Base-by-base conservation (phyloP, 1,284 basidiomycete genomes). In the Kwoniella shivajii region DNA sequence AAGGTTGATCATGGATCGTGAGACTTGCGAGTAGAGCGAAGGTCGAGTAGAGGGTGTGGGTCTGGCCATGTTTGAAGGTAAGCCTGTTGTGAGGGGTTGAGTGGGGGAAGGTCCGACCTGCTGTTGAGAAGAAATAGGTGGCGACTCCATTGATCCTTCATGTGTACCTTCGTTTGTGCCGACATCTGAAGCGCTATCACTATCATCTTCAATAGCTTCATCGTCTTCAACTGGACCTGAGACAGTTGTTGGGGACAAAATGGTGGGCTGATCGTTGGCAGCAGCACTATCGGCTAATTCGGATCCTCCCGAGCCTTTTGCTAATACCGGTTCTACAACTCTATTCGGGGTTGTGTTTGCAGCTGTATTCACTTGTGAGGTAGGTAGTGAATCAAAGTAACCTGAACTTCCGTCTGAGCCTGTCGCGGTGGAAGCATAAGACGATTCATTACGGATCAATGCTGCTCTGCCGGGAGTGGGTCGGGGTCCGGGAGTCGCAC, bases 1-100 rank as follows among this genome's bases (percentile, higher is more conserved):
- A 20, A 85, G 73, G 65, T 85, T 80, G 60, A 83, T 70, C 81
- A 84, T 82, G 47, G 82, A 83, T 47, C 76, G 82, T 29, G 89
- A 90, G 0, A 82, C 81, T 29, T 84, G 86, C 48, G 83, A 81
- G 68, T 86, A 86, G 60, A 88, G 73, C 18, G 78, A 78, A 0
- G 85, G 83, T 13, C 83, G 80, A 20, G 70, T 65, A 6, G 66
- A 59, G 6, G 56, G 33, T 7, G 37, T 26, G 7, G 61, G 59
- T 30, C 47, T 50, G 14, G 50, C 54, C 22, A 57, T 16, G 6
- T 42, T 13, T 2, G 26, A 20, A 24, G 44, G 44, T 38, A 47
- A 29, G 14, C 39, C 39, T 22, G 14, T 30, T 14, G 22, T 38
- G 11, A 37, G 26, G 13, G 39, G 42, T 7, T 42, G 9, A 14